Base-by-base conservation (phyloP, 1,139 yeast species). In the Sugiyamaella novakii region DNA sequence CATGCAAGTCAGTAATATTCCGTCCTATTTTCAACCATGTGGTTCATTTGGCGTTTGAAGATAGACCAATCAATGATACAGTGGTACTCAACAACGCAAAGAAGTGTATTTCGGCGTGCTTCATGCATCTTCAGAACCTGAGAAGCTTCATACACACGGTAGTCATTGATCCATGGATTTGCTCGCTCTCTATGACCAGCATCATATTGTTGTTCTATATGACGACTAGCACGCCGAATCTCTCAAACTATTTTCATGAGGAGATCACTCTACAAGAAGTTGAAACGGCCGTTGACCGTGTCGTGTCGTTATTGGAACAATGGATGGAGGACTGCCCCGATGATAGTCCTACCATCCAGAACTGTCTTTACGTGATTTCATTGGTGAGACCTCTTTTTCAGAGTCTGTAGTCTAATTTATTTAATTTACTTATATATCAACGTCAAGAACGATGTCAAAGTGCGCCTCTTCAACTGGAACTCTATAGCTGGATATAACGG, bases 1-100 rank as follows among this genome's bases (percentile, higher is more conserved):
- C 59, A 3, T 53, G 56, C 45, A 43, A 52, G 36, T 52, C 59
- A 2, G 59, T 55, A 1, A 53, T 55, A 6, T 54, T 51, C 43
- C 38, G 57, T 10, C 57, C 57, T 10, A 42, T 53, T 14, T 47
- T 54, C 41, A 53, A 51, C 30, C 46, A 53, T 21, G 54, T 54
- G 14, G 51, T 54, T 12, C 46, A 35, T 5, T 46, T 42, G 19
- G 52, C 44, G 29, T 14, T 51, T 19, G 52, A 54, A 17, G 35
- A 27, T 8, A 27, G 24, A 24, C 37, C 38, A 0, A 28, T 49
- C 12, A 39, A 45, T 11, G 54, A 49, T 22, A 30, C 31, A 5
- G 47, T 40, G 10, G 31, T 53, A 11, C 19, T 53, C 10, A 48
- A 43, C 17, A 30, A 40, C 27, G 57, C 56, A 15, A 44, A 38